These are phyloP conservation scores for Pestalotiopsis fici DNA, from an alignment of 2,329 filamentous ascomycete species.

Conservation along the genomic window DNA sequence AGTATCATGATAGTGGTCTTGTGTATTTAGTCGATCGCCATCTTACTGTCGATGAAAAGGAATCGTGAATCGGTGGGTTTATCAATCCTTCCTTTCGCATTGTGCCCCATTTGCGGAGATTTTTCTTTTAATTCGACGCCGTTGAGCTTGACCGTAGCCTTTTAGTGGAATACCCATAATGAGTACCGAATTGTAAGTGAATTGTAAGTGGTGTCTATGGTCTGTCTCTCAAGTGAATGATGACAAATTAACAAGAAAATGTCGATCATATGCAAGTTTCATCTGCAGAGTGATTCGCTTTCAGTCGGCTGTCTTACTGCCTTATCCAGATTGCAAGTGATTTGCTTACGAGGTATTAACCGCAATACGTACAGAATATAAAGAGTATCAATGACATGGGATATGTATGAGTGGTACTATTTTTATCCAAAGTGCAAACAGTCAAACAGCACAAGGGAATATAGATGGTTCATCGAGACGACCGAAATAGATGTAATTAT, in stretches of 20 bases:
- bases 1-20: not conserved
- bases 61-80: not conserved
- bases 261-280: not conserved
- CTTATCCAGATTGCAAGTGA: not conserved
- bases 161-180: too few species aligned
- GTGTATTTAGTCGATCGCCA: not conserved
- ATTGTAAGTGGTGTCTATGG: too few species aligned
- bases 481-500: too few species aligned
- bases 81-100: not conserved
- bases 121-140: not conserved
- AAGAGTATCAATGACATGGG: too few species aligned
- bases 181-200: too few species aligned
- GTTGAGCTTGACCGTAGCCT: too few species aligned
- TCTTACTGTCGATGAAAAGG: not conserved
- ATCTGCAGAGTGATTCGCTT: not conserved
- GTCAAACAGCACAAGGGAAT: too few species aligned
- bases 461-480: too few species aligned
- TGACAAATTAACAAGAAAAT: not conserved
- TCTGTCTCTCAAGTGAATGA: not conserved
- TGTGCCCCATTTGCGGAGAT: not conserved
- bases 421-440: too few species aligned
- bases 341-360: not conserved
- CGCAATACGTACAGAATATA: too few species aligned
- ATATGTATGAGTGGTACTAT: too few species aligned
- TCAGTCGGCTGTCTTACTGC: not conserved